A percentile compares a stretch with the other conserved stretches of the same genome.
These are phyloP conservation scores for Erigeron philadelphicus DNA, from an alignment of 140 eudicot species.

Conservation along the genomic window DNA sequence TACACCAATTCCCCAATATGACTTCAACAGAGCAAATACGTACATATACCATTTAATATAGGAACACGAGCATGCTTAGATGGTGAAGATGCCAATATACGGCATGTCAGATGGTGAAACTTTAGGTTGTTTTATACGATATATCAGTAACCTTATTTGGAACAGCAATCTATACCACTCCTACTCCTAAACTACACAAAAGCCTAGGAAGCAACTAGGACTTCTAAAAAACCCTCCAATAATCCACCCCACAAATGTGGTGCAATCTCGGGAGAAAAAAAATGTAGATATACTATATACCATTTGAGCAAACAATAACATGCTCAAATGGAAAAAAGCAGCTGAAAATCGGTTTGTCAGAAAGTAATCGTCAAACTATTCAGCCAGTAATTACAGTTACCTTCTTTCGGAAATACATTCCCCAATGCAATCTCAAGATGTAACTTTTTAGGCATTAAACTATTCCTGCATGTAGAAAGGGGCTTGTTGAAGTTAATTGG, in stretches of 20 bases:
- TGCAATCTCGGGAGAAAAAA: too few species aligned
- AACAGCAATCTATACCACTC: too few species aligned
- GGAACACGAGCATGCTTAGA: not conserved
- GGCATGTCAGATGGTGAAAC: too few species aligned
- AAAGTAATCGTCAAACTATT: not conserved
- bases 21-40: constrained; percentile 1
- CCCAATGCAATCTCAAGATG: constrained; percentile 99
- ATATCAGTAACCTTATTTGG: too few species aligned
- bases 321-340: constrained; percentile 5
- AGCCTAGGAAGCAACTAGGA: too few species aligned
- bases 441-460: constrained; percentile 72
- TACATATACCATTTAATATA: constrained; percentile 1
- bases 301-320: constrained; percentile 13
- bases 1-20: not conserved
- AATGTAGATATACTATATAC: too few species aligned
- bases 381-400: constrained; percentile 30
- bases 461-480: constrained; percentile 50
- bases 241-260: too few species aligned
- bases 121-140: too few species aligned
- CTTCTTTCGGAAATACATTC: constrained; percentile 65
- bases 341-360: not conserved
- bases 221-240: too few species aligned
- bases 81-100: too few species aligned
- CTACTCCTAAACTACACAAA: too few species aligned
- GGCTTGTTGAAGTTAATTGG: constrained; percentile 3